Conservation (phyloP, 805 yeast genomes). For the Spencermartinsiella europaea region DNA sequence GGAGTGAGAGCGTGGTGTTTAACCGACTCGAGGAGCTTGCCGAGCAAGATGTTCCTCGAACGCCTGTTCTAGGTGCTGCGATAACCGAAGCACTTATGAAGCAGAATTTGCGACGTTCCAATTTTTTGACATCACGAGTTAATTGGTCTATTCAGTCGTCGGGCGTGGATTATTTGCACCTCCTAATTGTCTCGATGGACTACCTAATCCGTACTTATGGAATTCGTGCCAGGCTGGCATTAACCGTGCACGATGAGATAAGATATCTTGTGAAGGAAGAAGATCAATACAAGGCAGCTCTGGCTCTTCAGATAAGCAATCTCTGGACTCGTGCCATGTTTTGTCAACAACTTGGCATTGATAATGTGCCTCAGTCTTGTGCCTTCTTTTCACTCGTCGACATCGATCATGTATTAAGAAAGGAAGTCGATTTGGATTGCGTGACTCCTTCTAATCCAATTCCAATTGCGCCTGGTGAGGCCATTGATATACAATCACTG, state of each 20-base stretch:
- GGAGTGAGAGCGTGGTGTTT: conserved; percentile 88
- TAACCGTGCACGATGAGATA: conserved; percentile 95
- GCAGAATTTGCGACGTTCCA: conserved; percentile 54
- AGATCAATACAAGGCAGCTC: conserved; percentile 70
- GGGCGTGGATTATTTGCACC: conserved; percentile 93
- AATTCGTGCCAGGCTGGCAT: conserved; percentile 68
- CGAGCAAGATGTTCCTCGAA: conserved; percentile 67
- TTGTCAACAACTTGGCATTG: conserved; percentile 84
- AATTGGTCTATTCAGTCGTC: conserved; percentile 99
- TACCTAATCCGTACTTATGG: conserved; percentile 60
- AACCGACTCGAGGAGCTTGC: conserved; percentile 87
- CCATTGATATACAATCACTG: conserved; percentile 54
- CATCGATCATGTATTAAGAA: conserved; percentile 79
- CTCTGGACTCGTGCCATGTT: conserved; percentile 96
- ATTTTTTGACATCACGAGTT: conserved; percentile 79
- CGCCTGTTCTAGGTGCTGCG: conserved; percentile 91
- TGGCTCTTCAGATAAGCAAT: conserved; percentile 83
- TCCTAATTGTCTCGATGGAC: conserved; percentile 81
- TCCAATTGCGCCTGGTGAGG: conserved; percentile 75
- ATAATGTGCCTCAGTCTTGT: conserved; percentile 87
- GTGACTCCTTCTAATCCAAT: conserved; percentile 79
- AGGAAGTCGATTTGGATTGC: conserved; percentile 90
- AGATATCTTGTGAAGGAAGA: conserved; percentile 70
- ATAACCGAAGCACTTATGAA: conserved; percentile 78
- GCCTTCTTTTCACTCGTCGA: conserved; percentile 96